Evolutionary conservation across 1,284 basidiomycete species (phyloP).

Genomic region (Boletellus deceptivus): DNA sequence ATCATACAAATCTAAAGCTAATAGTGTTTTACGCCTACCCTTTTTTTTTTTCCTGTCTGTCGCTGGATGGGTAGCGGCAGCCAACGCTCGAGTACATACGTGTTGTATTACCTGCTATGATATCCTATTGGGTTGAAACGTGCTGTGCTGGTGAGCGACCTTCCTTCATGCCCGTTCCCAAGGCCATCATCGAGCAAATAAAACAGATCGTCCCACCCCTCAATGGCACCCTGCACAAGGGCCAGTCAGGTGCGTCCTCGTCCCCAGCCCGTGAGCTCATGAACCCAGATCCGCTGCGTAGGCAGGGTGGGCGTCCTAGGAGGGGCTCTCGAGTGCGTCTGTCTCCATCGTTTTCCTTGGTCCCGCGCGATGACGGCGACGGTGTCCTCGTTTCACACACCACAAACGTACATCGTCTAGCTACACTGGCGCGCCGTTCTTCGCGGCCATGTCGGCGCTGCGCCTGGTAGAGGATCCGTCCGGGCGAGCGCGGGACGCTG

Average conservation of each 20-base stretch:
- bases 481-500: too few relatives aligned
- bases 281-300: conserved; percentile 23
- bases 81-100: conserved; percentile 20
- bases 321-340: conserved; percentile 80
- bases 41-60: not conserved
- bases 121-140: conserved; percentile 14
- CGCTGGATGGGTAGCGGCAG: conserved; percentile 11
- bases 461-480: conserved; percentile 56
- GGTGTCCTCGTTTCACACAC: too few relatives aligned
- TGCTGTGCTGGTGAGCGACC: not conserved
- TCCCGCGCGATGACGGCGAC: too few relatives aligned
- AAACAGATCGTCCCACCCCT: conserved; percentile 83
- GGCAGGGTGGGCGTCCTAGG: conserved; percentile 92
- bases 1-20: conserved; percentile 22
- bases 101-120: conserved; percentile 25
- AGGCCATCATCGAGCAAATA: conserved; percentile 62
- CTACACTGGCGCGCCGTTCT: conserved; percentile 96
- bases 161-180: conserved; percentile 54
- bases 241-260: conserved; percentile 76
- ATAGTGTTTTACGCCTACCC: conserved; percentile 14
- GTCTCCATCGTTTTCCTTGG: too few relatives aligned
- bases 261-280: not conserved
- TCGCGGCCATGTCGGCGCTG: conserved; percentile 85
- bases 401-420: conserved; percentile 33
- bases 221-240: conserved; percentile 86